Evolutionary conservation across 140 eudicot species (phyloP).

Genomic region (Oenanthe javanica): DNA sequence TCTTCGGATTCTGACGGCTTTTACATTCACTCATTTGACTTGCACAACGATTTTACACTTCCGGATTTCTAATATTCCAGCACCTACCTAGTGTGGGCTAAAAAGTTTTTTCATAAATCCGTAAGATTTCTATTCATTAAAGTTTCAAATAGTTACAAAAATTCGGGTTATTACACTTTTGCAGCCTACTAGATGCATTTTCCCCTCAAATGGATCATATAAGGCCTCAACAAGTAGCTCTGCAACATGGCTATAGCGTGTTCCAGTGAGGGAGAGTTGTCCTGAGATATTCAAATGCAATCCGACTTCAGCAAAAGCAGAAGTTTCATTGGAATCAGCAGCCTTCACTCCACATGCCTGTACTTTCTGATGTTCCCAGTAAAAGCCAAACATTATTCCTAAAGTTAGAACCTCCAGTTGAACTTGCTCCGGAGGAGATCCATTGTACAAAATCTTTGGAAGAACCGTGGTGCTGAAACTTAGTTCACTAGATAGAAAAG

Average conservation of each 20-base stretch:
- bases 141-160: no score
- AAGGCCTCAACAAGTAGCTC: conserved; percentile 18
- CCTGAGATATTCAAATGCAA: neutral
- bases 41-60: no score
- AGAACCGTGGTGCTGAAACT: neutral
- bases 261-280: conserved; percentile 1
- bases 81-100: no score
- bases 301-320: neutral
- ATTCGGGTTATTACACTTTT: no score
- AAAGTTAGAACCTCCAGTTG: conserved; percentile 16
- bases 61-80: no score
- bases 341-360: neutral
- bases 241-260: conserved; percentile 7
- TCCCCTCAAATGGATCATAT: conserved; percentile 15
- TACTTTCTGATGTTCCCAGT: neutral
- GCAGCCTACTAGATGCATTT: conserved; percentile 24
- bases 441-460: neutral
- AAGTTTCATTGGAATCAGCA: neutral
- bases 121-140: no score
- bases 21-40: no score
- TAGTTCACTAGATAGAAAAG: conserved; percentile 9
- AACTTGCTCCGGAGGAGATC: neutral
- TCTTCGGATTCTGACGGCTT: no score
- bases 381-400: conserved; percentile 14
- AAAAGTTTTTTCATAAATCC: no score